Base-by-base conservation (phyloP, 768 basidiomycete genomes). In the Leccinum ochraceum region DNA sequence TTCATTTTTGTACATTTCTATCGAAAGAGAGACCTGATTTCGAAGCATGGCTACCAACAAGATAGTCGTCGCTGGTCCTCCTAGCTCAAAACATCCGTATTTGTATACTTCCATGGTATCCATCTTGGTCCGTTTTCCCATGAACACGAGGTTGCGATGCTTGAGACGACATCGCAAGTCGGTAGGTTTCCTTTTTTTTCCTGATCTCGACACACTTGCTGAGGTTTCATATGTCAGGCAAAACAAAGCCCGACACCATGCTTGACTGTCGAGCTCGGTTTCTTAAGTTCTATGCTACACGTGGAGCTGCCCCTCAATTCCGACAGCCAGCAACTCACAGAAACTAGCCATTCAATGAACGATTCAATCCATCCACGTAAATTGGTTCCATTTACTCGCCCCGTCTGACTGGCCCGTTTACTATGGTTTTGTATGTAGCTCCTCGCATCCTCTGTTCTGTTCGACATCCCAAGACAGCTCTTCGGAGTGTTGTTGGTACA, bases 101-200 rank as follows among this genome's bases (percentile, higher is more conserved):
- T 76, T 98, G 10, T 98, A 92, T 76, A 83, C 88, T 16, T 72
- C 84, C 0, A 72, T 95, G 24, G 75, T 83, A n/a, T 76, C 75
- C 81, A 85, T 53, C 81, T 97, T 46, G 94, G 92, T 0, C 91
- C 92, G 0, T 72, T 90, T 30, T 91, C 86, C 68, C 83, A 87
- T 60, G 71, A 76, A 24, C 54, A 24, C 24, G 22, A 24, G 26
- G 26, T 26, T 3, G 26, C 26, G 0, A 94, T 93, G 81, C 77
- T 94, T 3, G 92, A 95, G 73, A 84, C 87, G 1, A 91, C 60
- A 88, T 94, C 30, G 84, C 90, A 6, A 85, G 81, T 61, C 95
- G 94, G 94, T 95, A 77, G 94, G 85, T 76, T 34, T 2, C 53
- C 52, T 49, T n/a, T 0, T 57, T 57, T 55, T 1, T 3, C n/a